Conservation (phyloP, 176 grass and related monocot species). For the Leersia perrieri region DNA sequence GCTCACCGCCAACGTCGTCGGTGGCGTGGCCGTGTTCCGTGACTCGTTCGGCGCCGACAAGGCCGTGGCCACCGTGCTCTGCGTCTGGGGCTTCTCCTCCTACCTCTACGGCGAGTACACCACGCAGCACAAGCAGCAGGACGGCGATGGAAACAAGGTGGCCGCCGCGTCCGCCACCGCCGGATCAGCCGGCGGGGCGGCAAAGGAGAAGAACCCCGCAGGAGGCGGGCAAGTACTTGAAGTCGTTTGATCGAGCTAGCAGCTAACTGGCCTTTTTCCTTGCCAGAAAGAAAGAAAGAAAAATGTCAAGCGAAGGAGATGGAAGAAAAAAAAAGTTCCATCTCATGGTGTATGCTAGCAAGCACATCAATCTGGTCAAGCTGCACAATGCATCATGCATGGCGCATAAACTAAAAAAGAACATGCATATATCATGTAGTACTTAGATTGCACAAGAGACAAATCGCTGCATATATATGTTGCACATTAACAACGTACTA, state of each 20-base stretch:
- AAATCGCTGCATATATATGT: constrained; percentile 33
- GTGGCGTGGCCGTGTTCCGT: constrained; percentile 61
- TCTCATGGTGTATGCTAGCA: not conserved
- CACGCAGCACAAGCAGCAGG: constrained; percentile 38
- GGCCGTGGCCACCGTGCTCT: constrained; percentile 65
- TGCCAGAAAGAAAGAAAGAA: not conserved
- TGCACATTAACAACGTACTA: not conserved
- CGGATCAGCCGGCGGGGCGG: not conserved
- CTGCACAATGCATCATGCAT: constrained; percentile 24
- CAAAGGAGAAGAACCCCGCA: constrained; percentile 29
- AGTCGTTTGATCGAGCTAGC: constrained; percentile 34
- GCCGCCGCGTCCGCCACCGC: constrained; percentile 20
- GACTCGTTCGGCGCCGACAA: constrained; percentile 78
- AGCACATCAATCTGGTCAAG: constrained; percentile 16
- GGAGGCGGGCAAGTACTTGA: not conserved
- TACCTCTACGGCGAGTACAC: constrained; percentile 80
- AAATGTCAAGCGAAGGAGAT: not conserved
- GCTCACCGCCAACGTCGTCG: constrained; percentile 76
- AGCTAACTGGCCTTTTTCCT: not conserved
- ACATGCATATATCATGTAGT: constrained; percentile 23
- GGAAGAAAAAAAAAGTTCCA: not conserved
- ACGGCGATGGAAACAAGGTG: constrained; percentile 42
- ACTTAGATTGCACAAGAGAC: constrained; percentile 30
- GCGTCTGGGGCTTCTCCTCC: constrained; percentile 87
- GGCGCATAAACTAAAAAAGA: constrained; percentile 41